Percentiles rank a stretch among this genome's conserved stretches.
These are phyloP conservation scores for Solanum pinnatisectum DNA, from an alignment of 257 asterid genomes.

Conservation along the genomic window DNA sequence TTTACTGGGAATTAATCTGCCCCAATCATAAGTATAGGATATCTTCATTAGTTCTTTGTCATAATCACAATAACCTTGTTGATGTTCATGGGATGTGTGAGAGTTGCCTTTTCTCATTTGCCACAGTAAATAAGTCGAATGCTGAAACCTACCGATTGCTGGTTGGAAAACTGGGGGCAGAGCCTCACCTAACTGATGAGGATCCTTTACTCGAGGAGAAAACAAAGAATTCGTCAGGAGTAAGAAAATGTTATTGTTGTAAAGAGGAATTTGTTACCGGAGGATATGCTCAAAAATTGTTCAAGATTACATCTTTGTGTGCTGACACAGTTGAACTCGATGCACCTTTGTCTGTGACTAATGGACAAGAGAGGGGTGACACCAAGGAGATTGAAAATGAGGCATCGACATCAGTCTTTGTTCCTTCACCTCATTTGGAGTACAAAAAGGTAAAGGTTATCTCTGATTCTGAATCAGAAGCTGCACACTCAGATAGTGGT, in stretches of 20 bases:
- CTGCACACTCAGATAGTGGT: constrained; percentile 14
- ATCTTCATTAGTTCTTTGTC: constrained; percentile 49
- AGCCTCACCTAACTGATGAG: constrained; percentile 10
- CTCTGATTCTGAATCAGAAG: constrained; percentile 28
- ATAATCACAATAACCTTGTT: constrained; percentile 39
- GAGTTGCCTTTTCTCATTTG: constrained; percentile 47
- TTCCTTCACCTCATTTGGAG: constrained; percentile 19
- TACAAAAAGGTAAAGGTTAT: constrained; percentile 19
- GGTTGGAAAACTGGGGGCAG: constrained; percentile 35
- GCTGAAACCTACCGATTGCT: constrained; percentile 37
- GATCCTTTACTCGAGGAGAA: constrained; percentile 10
- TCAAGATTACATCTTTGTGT: constrained; percentile 14
- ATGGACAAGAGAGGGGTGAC: constrained; percentile 9
- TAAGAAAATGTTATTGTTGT: constrained; percentile 46
- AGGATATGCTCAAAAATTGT: constrained; percentile 10
- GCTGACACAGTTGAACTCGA: constrained; percentile 13
- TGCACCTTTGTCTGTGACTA: constrained; percentile 9
- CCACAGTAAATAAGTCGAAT: constrained; percentile 35
- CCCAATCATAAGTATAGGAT: constrained; percentile 44
- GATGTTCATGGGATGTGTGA: constrained; percentile 54
- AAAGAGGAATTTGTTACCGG: constrained; percentile 27
- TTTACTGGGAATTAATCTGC: constrained; percentile 66
- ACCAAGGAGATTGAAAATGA: constrained; percentile 14
- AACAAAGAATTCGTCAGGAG: not conserved
- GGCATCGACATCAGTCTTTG: not conserved